Evolutionary conservation across 176 grass and related monocot genomes (phyloP), one percentile per base, ranked within the genome.

Genomic region (Triticum timopheevii): DNA sequence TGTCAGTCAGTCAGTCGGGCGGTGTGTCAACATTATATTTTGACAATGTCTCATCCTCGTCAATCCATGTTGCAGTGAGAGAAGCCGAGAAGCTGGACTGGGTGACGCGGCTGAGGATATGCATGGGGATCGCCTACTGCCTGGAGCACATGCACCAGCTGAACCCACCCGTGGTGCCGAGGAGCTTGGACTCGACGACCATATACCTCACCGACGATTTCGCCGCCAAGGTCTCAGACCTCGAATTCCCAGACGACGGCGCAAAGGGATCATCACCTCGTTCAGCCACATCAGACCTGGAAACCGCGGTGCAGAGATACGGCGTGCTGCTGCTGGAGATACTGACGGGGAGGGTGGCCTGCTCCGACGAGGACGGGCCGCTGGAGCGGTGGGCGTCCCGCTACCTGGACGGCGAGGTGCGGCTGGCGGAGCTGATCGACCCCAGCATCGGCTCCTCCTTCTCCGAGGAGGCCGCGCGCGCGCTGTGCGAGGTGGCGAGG

Each of bases 41-140:
- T 84, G 59, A 70, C 76, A 23, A 10, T 70, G 36, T 50, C 5
- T 54, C 27, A 68, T 84, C 47, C 23, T 83, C 63, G 17, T 84
- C 44, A 2, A 50, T 50, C 13, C 7, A 54, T 59, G 47, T 77
- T 39, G 47, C 89, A 97, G 95, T 93, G 79, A 83, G 92, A 91
- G 95, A 94, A 88, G 74, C 82, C 13, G 95, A 95, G 78, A 86
- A 90, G 69, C 86, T 93, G 86, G 90, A 97, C 40, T 97, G 92
- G 95, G 70, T 68, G 40, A 69, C 56, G 4, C 90, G 92, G 74
- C 91, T 97, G 28, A 91, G 95, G 95, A 90, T 97, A 85, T 91
- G 89, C 73, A 97, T 97, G 92, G 95, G 95, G 49, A 88, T 95
- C 72, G 89, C 90, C n/a, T 97, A 95, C 72, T 95, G 92, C 73